Percentiles rank a stretch among this genome's conserved stretches.
These are phyloP conservation scores for Forsythia suspensa DNA, from an alignment of 257 asterid species.

Conservation along the genomic window DNA sequence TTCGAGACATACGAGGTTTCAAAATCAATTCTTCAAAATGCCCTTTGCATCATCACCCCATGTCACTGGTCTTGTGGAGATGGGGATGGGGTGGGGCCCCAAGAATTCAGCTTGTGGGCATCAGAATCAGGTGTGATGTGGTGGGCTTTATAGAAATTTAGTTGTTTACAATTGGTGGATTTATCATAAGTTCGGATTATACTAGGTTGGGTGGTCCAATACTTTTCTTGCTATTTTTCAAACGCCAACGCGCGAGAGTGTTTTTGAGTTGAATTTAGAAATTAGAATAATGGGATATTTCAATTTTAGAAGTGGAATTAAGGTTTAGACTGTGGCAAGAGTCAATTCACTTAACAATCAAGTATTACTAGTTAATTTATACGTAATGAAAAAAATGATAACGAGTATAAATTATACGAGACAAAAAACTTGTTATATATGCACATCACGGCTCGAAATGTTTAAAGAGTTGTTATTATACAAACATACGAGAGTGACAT, in stretches of 20 bases:
- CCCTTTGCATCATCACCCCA: constrained; percentile 6
- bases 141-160: not conserved
- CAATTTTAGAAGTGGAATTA: not conserved
- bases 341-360: not conserved
- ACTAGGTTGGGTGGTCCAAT: constrained; percentile 9
- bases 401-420: not conserved
- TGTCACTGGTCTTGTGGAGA: not conserved
- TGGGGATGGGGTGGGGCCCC: constrained; percentile 11
- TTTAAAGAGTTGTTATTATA: no score
- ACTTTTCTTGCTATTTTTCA: not conserved
- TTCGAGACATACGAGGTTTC: not conserved
- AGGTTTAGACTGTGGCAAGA: not conserved
- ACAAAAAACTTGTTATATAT: not conserved
- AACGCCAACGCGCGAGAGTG: constrained; percentile 25
- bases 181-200: not conserved
- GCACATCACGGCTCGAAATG: no score
- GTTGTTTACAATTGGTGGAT: not conserved
- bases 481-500: not conserved
- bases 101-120: not conserved
- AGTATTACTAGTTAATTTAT: no score
- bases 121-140: not conserved
- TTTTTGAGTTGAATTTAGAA: not conserved
- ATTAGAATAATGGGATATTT: not conserved
- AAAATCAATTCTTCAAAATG: not conserved
- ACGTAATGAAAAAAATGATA: no score